Conservation (phyloP, 805 yeast genomes). For the Kazachstania viticola region DNA sequence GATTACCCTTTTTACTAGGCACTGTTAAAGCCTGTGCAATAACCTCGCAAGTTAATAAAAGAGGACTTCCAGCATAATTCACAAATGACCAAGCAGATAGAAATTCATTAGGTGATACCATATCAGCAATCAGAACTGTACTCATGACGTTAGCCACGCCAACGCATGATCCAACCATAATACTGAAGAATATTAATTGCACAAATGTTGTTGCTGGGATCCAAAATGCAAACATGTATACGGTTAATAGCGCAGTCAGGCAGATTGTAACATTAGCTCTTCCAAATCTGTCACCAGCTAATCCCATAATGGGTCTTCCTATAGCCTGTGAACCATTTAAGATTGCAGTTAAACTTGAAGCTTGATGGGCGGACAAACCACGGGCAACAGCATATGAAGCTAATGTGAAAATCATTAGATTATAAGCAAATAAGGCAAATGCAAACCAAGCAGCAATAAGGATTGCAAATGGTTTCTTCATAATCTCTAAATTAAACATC, state of each 20-base stretch:
- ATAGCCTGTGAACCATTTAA: constrained; percentile 36
- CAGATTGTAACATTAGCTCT: constrained; percentile 34
- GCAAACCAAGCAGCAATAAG: constrained; percentile 30
- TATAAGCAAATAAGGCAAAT: constrained; percentile 31
- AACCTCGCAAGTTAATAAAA: constrained; percentile 38
- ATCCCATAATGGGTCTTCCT: constrained; percentile 41
- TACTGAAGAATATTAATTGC: constrained; percentile 31
- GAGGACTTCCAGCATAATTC: constrained; percentile 22
- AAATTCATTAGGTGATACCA: constrained; percentile 28
- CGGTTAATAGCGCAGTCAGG: constrained; percentile 26
- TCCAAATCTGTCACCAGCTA: constrained; percentile 34
- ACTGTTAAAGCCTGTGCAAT: constrained; percentile 40
- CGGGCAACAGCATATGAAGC: constrained; percentile 35
- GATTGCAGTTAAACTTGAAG: constrained; percentile 35
- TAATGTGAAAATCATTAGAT: constrained; percentile 35
- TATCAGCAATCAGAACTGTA: constrained; percentile 32
- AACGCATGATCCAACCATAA: constrained; percentile 33
- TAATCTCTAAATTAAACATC: constrained; percentile 27
- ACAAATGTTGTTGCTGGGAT: constrained; percentile 33
- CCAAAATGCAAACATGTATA: constrained; percentile 40
- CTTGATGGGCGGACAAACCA: constrained; percentile 36
- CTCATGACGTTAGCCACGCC: constrained; percentile 37
- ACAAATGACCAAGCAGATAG: constrained; percentile 31
- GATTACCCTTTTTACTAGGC: constrained; percentile 21
- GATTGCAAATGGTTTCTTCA: constrained; percentile 24